These are phyloP conservation scores for Diaporthe sp. DNA, from an alignment of 2,329 filamentous ascomycete genomes.

Conservation along the genomic window DNA sequence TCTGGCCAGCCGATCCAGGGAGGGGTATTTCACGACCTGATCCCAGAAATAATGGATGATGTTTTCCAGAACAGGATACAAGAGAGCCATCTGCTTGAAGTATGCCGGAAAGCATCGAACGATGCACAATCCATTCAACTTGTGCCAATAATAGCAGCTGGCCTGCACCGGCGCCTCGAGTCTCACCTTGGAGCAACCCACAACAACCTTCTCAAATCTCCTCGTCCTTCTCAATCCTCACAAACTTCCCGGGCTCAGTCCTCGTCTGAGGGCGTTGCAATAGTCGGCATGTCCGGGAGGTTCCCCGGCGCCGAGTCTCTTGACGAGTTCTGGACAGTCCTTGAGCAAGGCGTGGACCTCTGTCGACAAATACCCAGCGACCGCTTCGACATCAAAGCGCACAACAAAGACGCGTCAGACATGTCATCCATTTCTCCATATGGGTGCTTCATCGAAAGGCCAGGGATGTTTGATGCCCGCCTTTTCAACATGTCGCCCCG, in stretches of 20 bases:
- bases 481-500: constrained; percentile 42
- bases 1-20: neutral
- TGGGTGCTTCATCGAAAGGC: constrained; percentile 32
- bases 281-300: constrained; percentile 24
- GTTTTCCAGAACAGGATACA: neutral
- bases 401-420: constrained; percentile 42
- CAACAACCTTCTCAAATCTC: neutral
- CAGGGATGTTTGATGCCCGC: constrained; percentile 38
- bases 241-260: neutral
- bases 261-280: constrained; percentile 40
- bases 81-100: neutral
- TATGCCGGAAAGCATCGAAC: neutral
- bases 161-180: constrained; percentile 18
- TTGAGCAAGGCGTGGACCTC: constrained; percentile 45
- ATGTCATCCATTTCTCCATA: constrained; percentile 56
- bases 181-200: neutral
- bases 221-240: neutral
- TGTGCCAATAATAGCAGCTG: constrained; percentile 15
- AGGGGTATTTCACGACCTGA: neutral
- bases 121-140: neutral
- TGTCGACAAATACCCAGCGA: constrained; percentile 39
- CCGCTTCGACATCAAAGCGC: constrained; percentile 39
- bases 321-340: constrained; percentile 30
- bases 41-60: constrained; percentile 13
- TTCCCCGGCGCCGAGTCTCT: constrained; percentile 16